Conservation (phyloP, 176 grass and related monocot genomes). For the Lolium multiflorum region DNA sequence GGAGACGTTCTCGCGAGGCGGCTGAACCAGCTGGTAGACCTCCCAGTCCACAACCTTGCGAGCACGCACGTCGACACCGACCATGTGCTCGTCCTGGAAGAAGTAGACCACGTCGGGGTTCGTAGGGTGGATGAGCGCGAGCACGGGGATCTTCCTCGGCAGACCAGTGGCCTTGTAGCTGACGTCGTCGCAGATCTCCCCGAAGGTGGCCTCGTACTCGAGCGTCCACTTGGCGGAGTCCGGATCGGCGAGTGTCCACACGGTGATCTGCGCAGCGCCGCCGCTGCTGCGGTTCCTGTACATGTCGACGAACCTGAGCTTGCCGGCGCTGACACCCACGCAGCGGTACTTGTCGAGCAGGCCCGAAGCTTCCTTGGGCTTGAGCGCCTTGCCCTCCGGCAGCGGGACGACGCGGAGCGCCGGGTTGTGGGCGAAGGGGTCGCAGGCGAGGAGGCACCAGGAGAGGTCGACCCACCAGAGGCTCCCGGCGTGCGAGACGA, state of each 20-base stretch:
- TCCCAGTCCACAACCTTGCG: constrained; percentile 3
- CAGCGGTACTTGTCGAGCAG: constrained; percentile 35
- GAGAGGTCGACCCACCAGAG: constrained; percentile 39
- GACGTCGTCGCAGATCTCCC: neutral
- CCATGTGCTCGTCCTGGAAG: neutral
- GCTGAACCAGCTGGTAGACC: neutral
- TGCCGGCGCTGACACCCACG: constrained; percentile 19
- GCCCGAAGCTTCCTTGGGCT: neutral
- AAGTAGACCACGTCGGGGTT: constrained; percentile 29
- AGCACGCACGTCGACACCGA: neutral
- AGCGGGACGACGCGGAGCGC: neutral
- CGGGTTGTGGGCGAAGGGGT: constrained; percentile 22
- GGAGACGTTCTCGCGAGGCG: neutral
- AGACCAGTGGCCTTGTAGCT: constrained; percentile 15
- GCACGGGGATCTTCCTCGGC: neutral
- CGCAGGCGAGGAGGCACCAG: constrained; percentile 34
- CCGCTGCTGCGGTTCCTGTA: neutral
- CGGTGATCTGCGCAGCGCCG: neutral
- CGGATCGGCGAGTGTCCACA: constrained; percentile 32
- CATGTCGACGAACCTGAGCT: constrained; percentile 29
- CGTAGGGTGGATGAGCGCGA: constrained; percentile 10
- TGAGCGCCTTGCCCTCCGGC: neutral
- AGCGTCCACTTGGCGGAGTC: constrained; percentile 25
- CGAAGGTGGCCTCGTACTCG: constrained; percentile 1
- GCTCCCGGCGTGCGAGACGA: neutral